Percentiles rank a stretch among this genome's conserved stretches.
Conservation (phyloP, 2,329 filamentous ascomycete genomes). For the Orbilia blumenaviensis region DNA sequence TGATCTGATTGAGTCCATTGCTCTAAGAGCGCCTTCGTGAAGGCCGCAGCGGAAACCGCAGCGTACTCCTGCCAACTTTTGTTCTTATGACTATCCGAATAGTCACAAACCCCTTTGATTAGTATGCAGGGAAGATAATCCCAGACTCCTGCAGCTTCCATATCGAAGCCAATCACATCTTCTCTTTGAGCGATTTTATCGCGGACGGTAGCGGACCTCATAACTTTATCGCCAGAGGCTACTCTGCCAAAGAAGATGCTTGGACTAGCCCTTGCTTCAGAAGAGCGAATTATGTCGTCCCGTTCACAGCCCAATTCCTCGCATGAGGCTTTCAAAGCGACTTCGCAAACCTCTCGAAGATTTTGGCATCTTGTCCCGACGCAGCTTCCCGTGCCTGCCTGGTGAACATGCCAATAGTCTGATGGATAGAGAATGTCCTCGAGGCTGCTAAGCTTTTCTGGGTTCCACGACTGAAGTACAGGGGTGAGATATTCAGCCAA, state of each 20-base stretch:
- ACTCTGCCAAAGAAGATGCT: conserved; percentile 60
- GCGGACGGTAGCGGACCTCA: conserved; percentile 60
- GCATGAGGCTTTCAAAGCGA: not conserved
- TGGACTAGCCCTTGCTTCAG: not conserved
- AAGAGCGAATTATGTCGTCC: not conserved
- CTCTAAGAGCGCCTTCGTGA: conserved; percentile 58
- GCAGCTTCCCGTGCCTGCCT: not conserved
- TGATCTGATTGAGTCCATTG: not conserved
- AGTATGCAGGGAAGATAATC: conserved; percentile 58
- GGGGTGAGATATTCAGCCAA: conserved; percentile 55
- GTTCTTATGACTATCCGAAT: conserved; percentile 62
- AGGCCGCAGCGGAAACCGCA: conserved; percentile 60
- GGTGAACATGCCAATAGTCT: conserved; percentile 30
- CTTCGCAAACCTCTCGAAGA: not conserved
- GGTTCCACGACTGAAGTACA: conserved; percentile 50
- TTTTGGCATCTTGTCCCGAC: not conserved
- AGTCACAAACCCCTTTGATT: conserved; percentile 61
- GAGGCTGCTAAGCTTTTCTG: not conserved
- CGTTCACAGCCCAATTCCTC: conserved; percentile 16
- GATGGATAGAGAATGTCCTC: not conserved
- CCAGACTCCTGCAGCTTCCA: conserved; percentile 61
- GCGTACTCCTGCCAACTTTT: conserved; percentile 62
- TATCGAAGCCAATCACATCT: conserved; percentile 59
- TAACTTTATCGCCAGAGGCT: conserved; percentile 59
- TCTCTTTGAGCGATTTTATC: conserved; percentile 57